Evolutionary conservation across 306 rosid genomes (phyloP), one percentile per base, ranked within the genome.

Genomic region (Hylodesmum podocarpum): DNA sequence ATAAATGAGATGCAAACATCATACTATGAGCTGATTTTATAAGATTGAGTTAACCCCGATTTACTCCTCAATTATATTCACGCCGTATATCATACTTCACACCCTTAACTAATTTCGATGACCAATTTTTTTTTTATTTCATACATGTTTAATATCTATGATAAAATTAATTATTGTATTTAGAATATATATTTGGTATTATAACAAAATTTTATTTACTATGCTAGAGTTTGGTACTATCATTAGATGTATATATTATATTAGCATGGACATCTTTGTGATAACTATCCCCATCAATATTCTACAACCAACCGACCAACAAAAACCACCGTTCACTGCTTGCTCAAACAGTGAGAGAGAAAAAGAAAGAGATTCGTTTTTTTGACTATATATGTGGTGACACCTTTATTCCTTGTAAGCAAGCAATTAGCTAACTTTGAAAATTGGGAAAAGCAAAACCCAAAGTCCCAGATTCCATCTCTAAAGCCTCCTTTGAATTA

Each of bases 231-330:
- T n/a, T n/a, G n/a, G n/a, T n/a, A n/a, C n/a, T n/a, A n/a, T n/a
- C n/a, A n/a, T n/a, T n/a, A n/a, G n/a, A n/a, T n/a, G n/a, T n/a
- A 18, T 46, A 5, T 8, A 19, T 3, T 12, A 1, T 1, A 47
- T 47, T n/a, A 47, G 9, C 36, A 14, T 54, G 22, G 4, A 55
- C 78, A 80, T 44, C 79, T 80, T 79, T 63, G 73, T 76, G 77
- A 73, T 80, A 74, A 51, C 62, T 8, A 68, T 75, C 82, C 82
- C 70, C 57, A 39, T 84, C 78, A 44, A 57, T 22, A 79, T 74
- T 16, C 78, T 61, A 66, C 65, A 74, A 84, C 76, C 86, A 83
- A 86, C 84, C 84, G 78, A 82, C 89, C 86, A 82, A 75, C 66
- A 80, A 19, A 64, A 78, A 50, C 13, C 79, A 67, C 43, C 43